Evolutionary conservation across 768 basidiomycete species (phyloP).

Genomic region (Lactarius psammicola): DNA sequence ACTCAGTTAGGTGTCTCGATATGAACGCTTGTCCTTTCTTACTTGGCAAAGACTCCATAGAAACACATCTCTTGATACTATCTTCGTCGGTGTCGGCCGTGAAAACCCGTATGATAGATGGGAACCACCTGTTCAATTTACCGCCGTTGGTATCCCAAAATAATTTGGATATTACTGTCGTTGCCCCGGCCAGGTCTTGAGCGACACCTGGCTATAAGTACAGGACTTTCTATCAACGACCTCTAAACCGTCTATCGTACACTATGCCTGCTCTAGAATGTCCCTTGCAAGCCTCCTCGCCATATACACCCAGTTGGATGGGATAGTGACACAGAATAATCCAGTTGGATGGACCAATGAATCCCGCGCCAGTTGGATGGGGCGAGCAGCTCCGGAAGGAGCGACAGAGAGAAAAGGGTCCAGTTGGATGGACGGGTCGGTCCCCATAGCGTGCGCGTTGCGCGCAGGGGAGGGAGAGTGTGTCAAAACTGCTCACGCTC

Average conservation of each 20-base stretch:
- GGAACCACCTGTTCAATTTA: too few relatives aligned
- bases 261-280: background rate
- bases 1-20: background rate
- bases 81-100: too few relatives aligned
- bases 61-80: too few relatives aligned
- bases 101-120: too few relatives aligned
- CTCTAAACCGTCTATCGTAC: background rate
- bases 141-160: background rate
- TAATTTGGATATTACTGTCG: background rate
- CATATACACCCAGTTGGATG: slow-evolving; percentile 27
- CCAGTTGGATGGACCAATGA: slow-evolving; percentile 15
- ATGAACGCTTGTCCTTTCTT: too few relatives aligned
- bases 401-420: background rate
- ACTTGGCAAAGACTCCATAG: too few relatives aligned
- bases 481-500: background rate
- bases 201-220: too few relatives aligned
- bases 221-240: background rate
- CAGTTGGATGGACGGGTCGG: slow-evolving; percentile 27
- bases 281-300: background rate
- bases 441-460: background rate
- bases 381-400: background rate
- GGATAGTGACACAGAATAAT: slow-evolving; percentile 5
- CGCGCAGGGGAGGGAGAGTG: too few relatives aligned
- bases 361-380: slow-evolving; percentile 18
- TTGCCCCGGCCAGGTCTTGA: too few relatives aligned